These are phyloP conservation scores for Nannochloropsis salina DNA, from an alignment of 108 stramenopile species.

Conservation along the genomic window DNA sequence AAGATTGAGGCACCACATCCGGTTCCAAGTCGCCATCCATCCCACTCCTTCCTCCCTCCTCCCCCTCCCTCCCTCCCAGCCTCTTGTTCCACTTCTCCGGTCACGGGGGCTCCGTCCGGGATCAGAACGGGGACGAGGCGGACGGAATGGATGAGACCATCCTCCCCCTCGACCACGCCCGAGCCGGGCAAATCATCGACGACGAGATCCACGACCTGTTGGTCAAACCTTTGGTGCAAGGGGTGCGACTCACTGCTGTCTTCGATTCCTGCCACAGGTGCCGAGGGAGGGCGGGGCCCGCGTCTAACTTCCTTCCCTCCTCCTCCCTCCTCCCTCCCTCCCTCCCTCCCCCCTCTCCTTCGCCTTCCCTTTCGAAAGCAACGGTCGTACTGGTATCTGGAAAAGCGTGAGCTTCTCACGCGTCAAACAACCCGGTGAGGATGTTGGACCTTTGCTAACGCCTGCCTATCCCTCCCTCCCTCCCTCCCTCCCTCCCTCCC, in stretches of 20 bases:
- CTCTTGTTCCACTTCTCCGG: not conserved
- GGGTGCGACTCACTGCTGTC: not conserved
- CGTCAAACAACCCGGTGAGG: too few species aligned
- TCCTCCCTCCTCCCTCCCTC: not conserved
- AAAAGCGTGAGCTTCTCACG: too few species aligned
- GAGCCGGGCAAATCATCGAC: constrained; percentile 38
- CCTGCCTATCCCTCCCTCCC: constrained; percentile 11
- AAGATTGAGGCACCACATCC: too few species aligned
- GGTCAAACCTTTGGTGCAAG: not conserved
- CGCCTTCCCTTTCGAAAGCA: not conserved
- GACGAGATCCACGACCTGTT: constrained; percentile 29
- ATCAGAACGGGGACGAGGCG: constrained; percentile 30
- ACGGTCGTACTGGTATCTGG: too few species aligned
- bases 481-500: not conserved
- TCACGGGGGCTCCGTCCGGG: constrained; percentile 36
- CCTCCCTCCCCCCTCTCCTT: not conserved
- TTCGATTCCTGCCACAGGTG: constrained; percentile 18
- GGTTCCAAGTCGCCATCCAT: not conserved
- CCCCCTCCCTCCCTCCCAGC: not conserved
- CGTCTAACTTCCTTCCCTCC: not conserved
- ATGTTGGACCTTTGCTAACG: not conserved
- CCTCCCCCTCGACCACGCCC: constrained; percentile 30
- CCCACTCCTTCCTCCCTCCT: not conserved
- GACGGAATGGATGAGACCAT: constrained; percentile 44
- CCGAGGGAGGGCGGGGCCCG: too few species aligned